A percentile compares a stretch with the other conserved stretches of the same genome.
These are phyloP conservation scores for Backusella sp. DNA, from an alignment of 192 early-diverging fungal genomes.

Conservation along the genomic window DNA sequence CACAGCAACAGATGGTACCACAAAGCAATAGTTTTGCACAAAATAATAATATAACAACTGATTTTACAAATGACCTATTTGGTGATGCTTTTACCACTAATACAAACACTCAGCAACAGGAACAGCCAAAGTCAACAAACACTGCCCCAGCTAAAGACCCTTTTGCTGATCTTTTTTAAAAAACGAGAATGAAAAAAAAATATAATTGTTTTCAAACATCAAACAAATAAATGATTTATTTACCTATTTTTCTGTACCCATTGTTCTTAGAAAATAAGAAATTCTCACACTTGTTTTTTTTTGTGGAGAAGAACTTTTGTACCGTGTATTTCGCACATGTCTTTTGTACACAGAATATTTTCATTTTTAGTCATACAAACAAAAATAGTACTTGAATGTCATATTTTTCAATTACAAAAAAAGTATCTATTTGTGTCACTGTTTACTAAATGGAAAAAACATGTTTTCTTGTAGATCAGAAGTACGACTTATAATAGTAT, in stretches of 20 bases:
- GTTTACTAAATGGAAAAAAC: background rate
- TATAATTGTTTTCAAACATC: background rate
- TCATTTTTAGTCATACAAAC: background rate
- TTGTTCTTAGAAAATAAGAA: background rate
- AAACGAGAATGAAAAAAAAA: background rate
- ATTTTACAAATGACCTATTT: conserved; percentile 15
- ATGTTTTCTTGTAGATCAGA: background rate
- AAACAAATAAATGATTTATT: background rate
- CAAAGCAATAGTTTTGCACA: background rate
- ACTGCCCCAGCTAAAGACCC: conserved; percentile 23
- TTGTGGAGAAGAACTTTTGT: background rate
- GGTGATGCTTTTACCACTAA: conserved; percentile 1
- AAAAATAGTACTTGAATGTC: background rate
- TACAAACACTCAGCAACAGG: conserved; percentile 20
- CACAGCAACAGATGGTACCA: background rate
- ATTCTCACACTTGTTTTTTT: background rate
- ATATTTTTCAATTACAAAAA: background rate
- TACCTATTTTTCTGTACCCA: background rate
- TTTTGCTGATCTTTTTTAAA: conserved; percentile 40
- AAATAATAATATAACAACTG: background rate
- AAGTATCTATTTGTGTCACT: background rate
- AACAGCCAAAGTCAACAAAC: conserved; percentile 24
- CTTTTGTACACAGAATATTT: background rate
- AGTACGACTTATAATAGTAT: background rate
- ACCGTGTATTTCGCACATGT: background rate